phyloP scores from a whole-genome alignment of 805 yeast species.

The Starmerella vaccinii region DNA sequence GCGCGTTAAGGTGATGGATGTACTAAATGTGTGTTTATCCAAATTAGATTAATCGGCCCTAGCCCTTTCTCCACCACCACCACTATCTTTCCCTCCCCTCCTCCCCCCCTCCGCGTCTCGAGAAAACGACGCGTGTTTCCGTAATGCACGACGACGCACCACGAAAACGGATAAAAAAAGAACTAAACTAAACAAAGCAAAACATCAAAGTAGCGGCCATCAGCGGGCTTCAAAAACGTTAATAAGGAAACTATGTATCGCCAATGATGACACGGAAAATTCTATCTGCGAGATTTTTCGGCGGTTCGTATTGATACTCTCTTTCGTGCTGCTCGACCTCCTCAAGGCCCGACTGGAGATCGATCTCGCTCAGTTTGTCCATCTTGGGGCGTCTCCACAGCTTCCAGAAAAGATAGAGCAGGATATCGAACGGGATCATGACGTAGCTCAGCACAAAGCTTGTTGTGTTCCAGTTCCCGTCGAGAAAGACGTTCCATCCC shows the following conservation, averaged over 20 bases:
- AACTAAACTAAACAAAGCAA: not conserved
- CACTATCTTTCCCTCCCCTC: too few relatives aligned
- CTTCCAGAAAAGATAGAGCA: constrained; percentile 45
- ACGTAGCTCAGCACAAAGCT: constrained; percentile 60
- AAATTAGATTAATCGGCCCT: not conserved
- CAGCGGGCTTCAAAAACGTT: not conserved
- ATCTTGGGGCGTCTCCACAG: constrained; percentile 40
- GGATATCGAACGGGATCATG: constrained; percentile 52
- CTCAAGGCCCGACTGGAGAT: constrained; percentile 43
- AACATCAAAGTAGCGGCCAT: too few relatives aligned
- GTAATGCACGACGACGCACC: too few relatives aligned
- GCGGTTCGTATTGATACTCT: constrained; percentile 14
- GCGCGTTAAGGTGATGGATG: too few relatives aligned
- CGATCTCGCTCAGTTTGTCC: constrained; percentile 41
- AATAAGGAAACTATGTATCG: constrained; percentile 6
- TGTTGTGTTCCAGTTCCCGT: constrained; percentile 53
- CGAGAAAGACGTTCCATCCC: constrained; percentile 63
- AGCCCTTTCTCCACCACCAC: too few relatives aligned
- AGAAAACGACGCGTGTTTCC: too few relatives aligned
- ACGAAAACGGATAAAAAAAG: not conserved
- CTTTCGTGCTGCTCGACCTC: constrained; percentile 53
- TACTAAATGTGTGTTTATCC: not conserved
- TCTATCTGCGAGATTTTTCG: constrained; percentile 52
- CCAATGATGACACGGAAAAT: constrained; percentile 19
- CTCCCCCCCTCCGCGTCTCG: too few relatives aligned